Evolutionary conservation across 192 early-diverging fungal genomes (phyloP).

Genomic region (Rhizophagus clarus): DNA sequence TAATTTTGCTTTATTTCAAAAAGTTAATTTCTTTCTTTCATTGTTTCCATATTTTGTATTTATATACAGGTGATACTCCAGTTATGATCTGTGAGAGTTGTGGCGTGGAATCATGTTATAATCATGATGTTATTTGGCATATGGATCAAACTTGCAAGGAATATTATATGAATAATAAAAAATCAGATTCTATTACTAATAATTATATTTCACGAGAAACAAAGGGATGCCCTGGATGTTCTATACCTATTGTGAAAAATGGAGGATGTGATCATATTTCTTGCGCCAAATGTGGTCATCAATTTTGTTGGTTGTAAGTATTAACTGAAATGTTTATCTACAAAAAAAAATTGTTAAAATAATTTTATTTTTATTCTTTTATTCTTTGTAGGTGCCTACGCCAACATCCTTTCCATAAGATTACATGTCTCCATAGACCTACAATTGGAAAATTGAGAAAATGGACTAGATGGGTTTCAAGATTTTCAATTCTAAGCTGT

Average conservation of each 20-base stretch:
- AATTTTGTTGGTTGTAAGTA: slow-evolving; percentile 33
- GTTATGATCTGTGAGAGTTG: slow-evolving; percentile 23
- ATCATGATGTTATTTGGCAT: slow-evolving; percentile 23
- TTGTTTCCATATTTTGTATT: neutral
- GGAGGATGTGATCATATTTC: slow-evolving; percentile 24
- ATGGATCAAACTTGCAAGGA: neutral
- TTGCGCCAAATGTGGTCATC: neutral
- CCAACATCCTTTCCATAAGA: neutral
- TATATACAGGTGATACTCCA: slow-evolving; percentile 13
- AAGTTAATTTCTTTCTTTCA: too few species aligned
- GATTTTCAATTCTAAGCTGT: too few species aligned
- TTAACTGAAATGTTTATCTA: neutral
- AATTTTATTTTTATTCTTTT: slow-evolving; percentile 5
- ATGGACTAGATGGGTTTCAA: too few species aligned
- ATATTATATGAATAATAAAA: slow-evolving; percentile 5
- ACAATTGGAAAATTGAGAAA: neutral
- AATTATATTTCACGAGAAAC: slow-evolving; percentile 10
- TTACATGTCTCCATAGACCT: too few species aligned
- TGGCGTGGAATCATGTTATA: slow-evolving; percentile 17
- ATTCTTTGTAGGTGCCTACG: slow-evolving; percentile 10
- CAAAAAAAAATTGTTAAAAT: neutral
- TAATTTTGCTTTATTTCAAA: neutral
- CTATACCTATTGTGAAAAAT: slow-evolving; percentile 17
- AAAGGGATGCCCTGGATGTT: slow-evolving; percentile 13
- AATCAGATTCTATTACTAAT: slow-evolving; percentile 2